These are phyloP conservation scores for Phyllosticta citrichinensis DNA, from an alignment of 2,329 filamentous ascomycete species.

Conservation along the genomic window DNA sequence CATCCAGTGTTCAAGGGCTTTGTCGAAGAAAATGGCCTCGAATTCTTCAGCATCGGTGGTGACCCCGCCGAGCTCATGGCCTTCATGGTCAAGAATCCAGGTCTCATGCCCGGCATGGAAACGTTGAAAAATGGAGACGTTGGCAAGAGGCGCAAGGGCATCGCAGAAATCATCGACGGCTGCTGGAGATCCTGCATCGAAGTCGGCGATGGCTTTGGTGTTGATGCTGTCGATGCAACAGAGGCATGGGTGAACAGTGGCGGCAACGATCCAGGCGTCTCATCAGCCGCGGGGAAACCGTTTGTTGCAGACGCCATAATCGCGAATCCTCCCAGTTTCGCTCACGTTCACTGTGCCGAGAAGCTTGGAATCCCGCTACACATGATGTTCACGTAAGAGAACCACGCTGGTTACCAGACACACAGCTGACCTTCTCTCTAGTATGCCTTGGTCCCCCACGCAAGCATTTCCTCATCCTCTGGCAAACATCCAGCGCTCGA, in stretches of 20 bases:
- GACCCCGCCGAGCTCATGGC: slow-evolving; percentile 48
- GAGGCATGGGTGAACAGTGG: slow-evolving; percentile 38
- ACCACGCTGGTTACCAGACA: slow-evolving; percentile 6
- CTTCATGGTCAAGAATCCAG: slow-evolving; percentile 86
- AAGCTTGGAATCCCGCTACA: slow-evolving; percentile 66
- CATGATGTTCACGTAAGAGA: slow-evolving; percentile 74
- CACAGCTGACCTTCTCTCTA: slow-evolving; percentile 16
- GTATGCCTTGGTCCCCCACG: slow-evolving; percentile 84
- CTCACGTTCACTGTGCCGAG: slow-evolving; percentile 65
- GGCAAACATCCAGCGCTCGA: slow-evolving; percentile 68
- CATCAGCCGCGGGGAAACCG: slow-evolving; percentile 36
- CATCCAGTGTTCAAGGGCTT: slow-evolving; percentile 41
- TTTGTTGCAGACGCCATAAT: slow-evolving; percentile 80
- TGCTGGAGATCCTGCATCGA: slow-evolving; percentile 84
- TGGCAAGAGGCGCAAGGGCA: slow-evolving; percentile 60
- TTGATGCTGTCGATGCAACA: slow-evolving; percentile 42
- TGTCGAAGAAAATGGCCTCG: slow-evolving; percentile 39
- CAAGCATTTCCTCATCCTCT: slow-evolving; percentile 78
- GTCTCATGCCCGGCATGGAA: slow-evolving; percentile 73
- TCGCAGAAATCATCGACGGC: slow-evolving; percentile 69
- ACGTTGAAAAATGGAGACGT: slow-evolving; percentile 69
- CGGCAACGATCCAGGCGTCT: slow-evolving; percentile 33
- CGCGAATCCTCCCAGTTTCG: slow-evolving; percentile 69
- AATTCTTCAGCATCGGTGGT: slow-evolving; percentile 43
- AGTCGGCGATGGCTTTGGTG: slow-evolving; percentile 54